These are phyloP conservation scores for Nakazawaea molendinolei DNA, from an alignment of 805 yeast genomes.

Conservation along the genomic window DNA sequence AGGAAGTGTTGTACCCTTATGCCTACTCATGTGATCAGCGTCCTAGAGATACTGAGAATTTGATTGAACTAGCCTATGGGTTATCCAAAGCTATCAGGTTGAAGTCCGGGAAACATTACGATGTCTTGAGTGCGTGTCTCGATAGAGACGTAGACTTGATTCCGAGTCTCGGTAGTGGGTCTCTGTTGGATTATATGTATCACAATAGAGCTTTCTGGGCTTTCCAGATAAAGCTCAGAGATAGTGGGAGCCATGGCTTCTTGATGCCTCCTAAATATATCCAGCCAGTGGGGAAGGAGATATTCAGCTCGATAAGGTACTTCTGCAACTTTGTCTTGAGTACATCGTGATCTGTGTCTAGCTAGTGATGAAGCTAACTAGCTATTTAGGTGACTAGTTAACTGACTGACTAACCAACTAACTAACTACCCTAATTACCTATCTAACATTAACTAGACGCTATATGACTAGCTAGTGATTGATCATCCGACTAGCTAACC, in stretches of 20 bases:
- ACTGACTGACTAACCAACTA: too few relatives aligned
- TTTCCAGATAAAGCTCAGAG: slow-evolving; percentile 74
- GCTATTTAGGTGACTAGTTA: too few relatives aligned
- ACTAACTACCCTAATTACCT: too few relatives aligned
- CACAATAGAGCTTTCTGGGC: slow-evolving; percentile 81
- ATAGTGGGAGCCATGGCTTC: slow-evolving; percentile 79
- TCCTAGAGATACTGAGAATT: slow-evolving; percentile 77
- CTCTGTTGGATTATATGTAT: slow-evolving; percentile 78
- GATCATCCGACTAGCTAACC: too few relatives aligned
- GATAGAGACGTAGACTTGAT: slow-evolving; percentile 69
- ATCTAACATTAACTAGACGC: too few relatives aligned
- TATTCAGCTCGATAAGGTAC: slow-evolving; percentile 59
- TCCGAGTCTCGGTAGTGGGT: slow-evolving; percentile 75
- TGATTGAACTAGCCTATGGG: slow-evolving; percentile 77
- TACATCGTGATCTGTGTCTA: background rate
- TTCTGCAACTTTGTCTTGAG: slow-evolving; percentile 46
- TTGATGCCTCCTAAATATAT: slow-evolving; percentile 66
- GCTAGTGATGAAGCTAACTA: background rate
- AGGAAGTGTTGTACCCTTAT: slow-evolving; percentile 76
- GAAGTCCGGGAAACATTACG: slow-evolving; percentile 56
- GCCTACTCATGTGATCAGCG: slow-evolving; percentile 68
- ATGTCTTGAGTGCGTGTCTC: slow-evolving; percentile 71
- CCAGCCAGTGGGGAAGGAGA: slow-evolving; percentile 71
- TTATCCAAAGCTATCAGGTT: slow-evolving; percentile 66
- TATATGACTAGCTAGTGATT: too few relatives aligned